Evolutionary conservation across 2,329 filamentous ascomycete genomes (phyloP).

Genomic region (Alternaria ventricosa): DNA sequence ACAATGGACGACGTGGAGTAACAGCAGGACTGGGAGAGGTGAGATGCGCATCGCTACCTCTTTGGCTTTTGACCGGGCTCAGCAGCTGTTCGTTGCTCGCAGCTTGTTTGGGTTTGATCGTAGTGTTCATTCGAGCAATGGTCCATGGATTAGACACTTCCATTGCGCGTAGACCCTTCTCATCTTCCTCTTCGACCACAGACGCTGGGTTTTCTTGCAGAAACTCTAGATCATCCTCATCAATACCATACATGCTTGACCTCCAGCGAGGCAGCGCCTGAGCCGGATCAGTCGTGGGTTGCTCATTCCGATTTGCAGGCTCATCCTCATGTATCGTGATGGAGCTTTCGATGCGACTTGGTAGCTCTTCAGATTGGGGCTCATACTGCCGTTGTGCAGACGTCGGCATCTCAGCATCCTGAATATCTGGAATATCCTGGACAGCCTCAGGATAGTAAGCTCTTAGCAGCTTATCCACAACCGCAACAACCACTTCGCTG

Average conservation of each 20-base stretch:
- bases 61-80: constrained; percentile 33
- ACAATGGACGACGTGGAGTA: not conserved
- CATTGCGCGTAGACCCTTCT: constrained; percentile 40
- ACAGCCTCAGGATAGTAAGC: constrained; percentile 39
- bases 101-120: constrained; percentile 22
- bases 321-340: not conserved
- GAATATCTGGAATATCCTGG: constrained; percentile 7
- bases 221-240: constrained; percentile 44
- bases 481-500: constrained; percentile 54
- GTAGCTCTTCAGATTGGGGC: not conserved
- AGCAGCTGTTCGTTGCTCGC: constrained; percentile 26
- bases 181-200: constrained; percentile 31
- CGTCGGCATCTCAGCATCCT: not conserved
- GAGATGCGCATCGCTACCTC: not conserved
- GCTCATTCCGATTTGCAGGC: not conserved
- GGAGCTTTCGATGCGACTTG: not conserved
- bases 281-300: not conserved
- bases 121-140: constrained; percentile 56
- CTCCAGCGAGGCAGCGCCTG: constrained; percentile 34
- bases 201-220: constrained; percentile 20
- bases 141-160: constrained; percentile 58
- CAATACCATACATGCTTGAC: constrained; percentile 49
- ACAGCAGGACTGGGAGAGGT: constrained; percentile 14
- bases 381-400: constrained; percentile 2
- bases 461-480: constrained; percentile 56